Conservation (phyloP, 805 yeast genomes). For the Torulaspora indica region DNA sequence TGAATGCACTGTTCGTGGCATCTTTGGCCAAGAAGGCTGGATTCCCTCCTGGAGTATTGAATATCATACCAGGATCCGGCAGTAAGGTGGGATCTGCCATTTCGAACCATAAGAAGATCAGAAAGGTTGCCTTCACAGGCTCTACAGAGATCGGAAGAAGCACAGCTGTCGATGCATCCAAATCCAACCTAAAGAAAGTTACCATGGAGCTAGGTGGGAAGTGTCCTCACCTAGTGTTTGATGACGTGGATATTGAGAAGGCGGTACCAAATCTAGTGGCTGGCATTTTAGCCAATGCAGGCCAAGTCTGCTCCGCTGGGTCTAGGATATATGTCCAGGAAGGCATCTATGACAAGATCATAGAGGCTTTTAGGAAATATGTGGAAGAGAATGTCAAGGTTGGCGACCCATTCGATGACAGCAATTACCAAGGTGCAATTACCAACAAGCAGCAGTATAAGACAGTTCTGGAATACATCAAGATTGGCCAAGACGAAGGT, state of each 20-base stretch:
- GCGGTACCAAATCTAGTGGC: slow-evolving; percentile 49
- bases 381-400: slow-evolving; percentile 54
- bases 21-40: slow-evolving; percentile 62
- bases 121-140: slow-evolving; percentile 78
- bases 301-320: slow-evolving; percentile 81
- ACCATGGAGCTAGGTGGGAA: slow-evolving; percentile 83
- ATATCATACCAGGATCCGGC: slow-evolving; percentile 73
- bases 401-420: slow-evolving; percentile 71
- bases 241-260: slow-evolving; percentile 57
- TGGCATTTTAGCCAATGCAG: slow-evolving; percentile 75
- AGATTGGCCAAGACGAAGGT: slow-evolving; percentile 62
- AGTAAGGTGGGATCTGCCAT: slow-evolving; percentile 67
- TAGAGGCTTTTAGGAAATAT: slow-evolving; percentile 53
- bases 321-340: slow-evolving; percentile 75
- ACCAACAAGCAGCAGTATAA: slow-evolving; percentile 65
- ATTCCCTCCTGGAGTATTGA: slow-evolving; percentile 69
- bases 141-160: slow-evolving; percentile 71
- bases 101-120: slow-evolving; percentile 60
- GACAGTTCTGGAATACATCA: slow-evolving; percentile 63
- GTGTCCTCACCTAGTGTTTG: slow-evolving; percentile 70
- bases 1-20: slow-evolving; percentile 63
- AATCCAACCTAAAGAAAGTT: slow-evolving; percentile 69
- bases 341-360: slow-evolving; percentile 58
- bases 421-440: slow-evolving; percentile 72
- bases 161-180: slow-evolving; percentile 65